Percentiles rank a stretch among this genome's conserved stretches.
phyloP scores from a whole-genome alignment of 192 early-diverging fungal species.

The Coemansia sp. region DNA sequence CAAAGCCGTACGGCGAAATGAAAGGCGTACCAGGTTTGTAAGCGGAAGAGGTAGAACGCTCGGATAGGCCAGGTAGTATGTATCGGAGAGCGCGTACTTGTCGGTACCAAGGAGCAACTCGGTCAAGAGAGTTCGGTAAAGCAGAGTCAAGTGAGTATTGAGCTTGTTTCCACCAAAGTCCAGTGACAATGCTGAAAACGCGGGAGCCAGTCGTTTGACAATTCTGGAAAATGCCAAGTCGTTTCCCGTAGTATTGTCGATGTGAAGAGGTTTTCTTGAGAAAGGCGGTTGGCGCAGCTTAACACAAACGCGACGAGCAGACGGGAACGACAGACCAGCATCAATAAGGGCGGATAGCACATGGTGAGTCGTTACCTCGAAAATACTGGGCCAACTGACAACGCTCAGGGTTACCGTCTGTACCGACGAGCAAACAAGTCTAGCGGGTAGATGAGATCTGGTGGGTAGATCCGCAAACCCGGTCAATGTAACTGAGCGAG shows the following conservation, averaged over 20 bases:
- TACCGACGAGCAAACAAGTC: neutral
- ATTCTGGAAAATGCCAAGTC: neutral
- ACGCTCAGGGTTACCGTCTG: neutral
- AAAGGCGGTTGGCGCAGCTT: neutral
- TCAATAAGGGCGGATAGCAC: neutral
- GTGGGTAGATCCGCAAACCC: neutral
- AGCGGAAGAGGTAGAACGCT: neutral
- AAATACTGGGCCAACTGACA: neutral
- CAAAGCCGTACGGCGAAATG: neutral
- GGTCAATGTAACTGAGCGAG: neutral
- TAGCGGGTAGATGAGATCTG: neutral
- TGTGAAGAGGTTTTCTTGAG: neutral
- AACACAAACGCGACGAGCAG: neutral
- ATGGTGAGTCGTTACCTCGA: neutral
- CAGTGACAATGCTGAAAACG: neutral
- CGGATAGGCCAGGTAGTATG: neutral
- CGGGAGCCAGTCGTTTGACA: neutral
- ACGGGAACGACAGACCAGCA: neutral
- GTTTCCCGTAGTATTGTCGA: neutral
- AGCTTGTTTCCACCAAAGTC: neutral
- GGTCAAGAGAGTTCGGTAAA: neutral
- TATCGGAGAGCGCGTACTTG: neutral
- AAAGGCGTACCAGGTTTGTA: neutral
- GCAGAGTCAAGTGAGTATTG: neutral
- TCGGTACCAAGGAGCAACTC: neutral